A percentile compares a stretch with the other conserved stretches of the same genome.
Conservation (phyloP, 75 land plant genomes). For the Sequoiadendron giganteum region DNA sequence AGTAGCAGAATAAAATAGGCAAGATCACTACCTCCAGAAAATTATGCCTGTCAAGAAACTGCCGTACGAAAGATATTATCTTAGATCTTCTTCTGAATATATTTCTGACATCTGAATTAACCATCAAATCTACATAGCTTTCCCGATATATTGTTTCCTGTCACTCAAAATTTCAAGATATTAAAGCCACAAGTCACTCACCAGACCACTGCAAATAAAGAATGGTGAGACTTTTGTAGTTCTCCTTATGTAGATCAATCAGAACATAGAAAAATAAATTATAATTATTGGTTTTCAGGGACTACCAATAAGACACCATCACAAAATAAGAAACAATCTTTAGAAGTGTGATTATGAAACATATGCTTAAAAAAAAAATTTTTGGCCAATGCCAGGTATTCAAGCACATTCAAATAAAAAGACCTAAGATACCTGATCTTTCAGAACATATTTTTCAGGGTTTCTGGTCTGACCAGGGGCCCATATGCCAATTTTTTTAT, state of each 20-base stretch:
- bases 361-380: not conserved
- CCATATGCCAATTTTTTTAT: constrained; percentile 40
- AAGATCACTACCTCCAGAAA: constrained; percentile 70
- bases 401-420: not conserved
- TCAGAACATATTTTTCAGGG: constrained; percentile 70
- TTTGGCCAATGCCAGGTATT: not conserved
- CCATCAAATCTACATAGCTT: constrained; percentile 86
- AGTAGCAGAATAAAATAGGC: constrained; percentile 6
- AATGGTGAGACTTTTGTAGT: too few species aligned
- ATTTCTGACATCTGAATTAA: constrained; percentile 76
- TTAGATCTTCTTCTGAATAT: constrained; percentile 73
- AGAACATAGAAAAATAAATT: too few species aligned
- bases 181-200: not conserved
- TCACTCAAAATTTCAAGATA: constrained; percentile 3
- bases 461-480: constrained; percentile 70
- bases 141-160: constrained; percentile 96
- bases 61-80: constrained; percentile 59
- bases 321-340: not conserved
- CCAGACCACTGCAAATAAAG: too few species aligned
- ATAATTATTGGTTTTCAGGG: not conserved
- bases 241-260: too few species aligned
- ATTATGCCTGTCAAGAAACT: constrained; percentile 62
- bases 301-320: not conserved
- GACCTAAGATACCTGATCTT: constrained; percentile 64
- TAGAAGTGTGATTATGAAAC: not conserved